phyloP scores from a whole-genome alignment of 202 grass and related monocot species.

The Cymbopogon flexuosus region DNA sequence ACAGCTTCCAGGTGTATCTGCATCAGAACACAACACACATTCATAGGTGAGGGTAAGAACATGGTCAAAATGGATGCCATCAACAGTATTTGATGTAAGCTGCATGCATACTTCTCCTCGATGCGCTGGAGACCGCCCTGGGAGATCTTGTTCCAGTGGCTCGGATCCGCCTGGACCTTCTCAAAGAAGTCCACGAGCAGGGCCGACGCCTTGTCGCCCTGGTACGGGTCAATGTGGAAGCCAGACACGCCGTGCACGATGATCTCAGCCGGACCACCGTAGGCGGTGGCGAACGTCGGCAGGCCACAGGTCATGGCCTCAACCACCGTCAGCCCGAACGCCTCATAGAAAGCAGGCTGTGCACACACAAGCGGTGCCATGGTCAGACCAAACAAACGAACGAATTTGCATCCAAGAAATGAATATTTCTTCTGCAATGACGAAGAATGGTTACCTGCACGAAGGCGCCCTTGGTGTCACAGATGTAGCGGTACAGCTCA shows the following conservation, averaged over 20 bases:
- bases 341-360: conserved; percentile 93
- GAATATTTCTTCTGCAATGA: no score
- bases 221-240: conserved; percentile 95
- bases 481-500: conserved; percentile 94
- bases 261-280: conserved; percentile 87
- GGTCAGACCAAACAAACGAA: neutral
- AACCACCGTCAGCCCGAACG: conserved; percentile 87
- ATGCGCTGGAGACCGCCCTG: conserved; percentile 71
- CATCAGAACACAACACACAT: neutral
- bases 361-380: neutral
- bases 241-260: conserved; percentile 88
- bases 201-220: conserved; percentile 77
- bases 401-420: neutral
- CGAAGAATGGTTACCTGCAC: conserved; percentile 40
- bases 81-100: neutral
- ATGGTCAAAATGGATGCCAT: neutral
- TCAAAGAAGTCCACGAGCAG: conserved; percentile 84
- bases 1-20: conserved; percentile 97
- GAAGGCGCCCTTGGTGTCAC: conserved; percentile 78
- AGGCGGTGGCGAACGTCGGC: conserved; percentile 78
- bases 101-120: conserved; percentile 86
- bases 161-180: conserved; percentile 57
- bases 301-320: conserved; percentile 93
- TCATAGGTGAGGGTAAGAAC: neutral
- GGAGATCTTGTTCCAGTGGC: conserved; percentile 82